Evolutionary conservation across 73 alveolate species (phyloP).

Genomic region (Loxodes magnus): DNA sequence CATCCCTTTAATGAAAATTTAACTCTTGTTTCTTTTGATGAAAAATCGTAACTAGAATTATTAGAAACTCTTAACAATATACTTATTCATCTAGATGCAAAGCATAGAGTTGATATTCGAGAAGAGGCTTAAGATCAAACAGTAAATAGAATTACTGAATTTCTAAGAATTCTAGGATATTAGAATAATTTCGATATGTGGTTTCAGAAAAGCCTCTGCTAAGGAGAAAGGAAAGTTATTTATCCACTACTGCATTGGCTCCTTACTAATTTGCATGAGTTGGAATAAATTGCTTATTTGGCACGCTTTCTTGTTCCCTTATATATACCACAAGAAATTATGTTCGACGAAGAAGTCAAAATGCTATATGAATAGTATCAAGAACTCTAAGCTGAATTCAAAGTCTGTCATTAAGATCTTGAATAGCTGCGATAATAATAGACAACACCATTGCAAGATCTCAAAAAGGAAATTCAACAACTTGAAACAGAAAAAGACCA

Average conservation of each 20-base stretch:
- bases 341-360: slow-evolving; percentile 69
- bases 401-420: slow-evolving; percentile 71
- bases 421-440: slow-evolving; percentile 58
- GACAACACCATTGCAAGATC: no score
- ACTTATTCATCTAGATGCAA: slow-evolving; percentile 55
- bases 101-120: slow-evolving; percentile 49
- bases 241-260: slow-evolving; percentile 65
- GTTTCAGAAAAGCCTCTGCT: slow-evolving; percentile 60
- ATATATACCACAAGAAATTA: slow-evolving; percentile 61
- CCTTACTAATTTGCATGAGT: slow-evolving; percentile 48
- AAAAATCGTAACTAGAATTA: slow-evolving; percentile 72
- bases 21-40: slow-evolving; percentile 77
- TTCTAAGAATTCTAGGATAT: slow-evolving; percentile 66
- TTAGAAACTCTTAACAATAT: slow-evolving; percentile 60
- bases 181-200: slow-evolving; percentile 53
- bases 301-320: slow-evolving; percentile 65
- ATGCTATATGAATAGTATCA: slow-evolving; percentile 54
- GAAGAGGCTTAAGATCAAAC: slow-evolving; percentile 73
- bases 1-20: slow-evolving; percentile 71
- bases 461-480: slow-evolving; percentile 71
- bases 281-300: slow-evolving; percentile 63
- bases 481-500: slow-evolving; percentile 78
- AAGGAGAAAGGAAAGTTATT: slow-evolving; percentile 72
- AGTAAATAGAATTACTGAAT: slow-evolving; percentile 53
- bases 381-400: slow-evolving; percentile 73